Conservation (phyloP, 345 rosid species). For the Lepidium sativum region DNA sequence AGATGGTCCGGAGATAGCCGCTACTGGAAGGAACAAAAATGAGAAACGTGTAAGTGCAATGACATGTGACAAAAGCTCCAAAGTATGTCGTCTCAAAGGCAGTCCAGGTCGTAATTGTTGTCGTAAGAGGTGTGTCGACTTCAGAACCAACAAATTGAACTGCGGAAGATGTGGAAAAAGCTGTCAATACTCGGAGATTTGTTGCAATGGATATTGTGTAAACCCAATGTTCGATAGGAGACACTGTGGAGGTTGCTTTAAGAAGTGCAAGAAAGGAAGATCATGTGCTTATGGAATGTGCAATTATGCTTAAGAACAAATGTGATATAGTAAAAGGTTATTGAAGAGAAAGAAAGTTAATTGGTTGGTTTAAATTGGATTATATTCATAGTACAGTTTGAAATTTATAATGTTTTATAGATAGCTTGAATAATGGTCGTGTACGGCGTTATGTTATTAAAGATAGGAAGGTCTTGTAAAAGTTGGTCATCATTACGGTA, state of each 20-base stretch:
- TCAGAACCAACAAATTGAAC: slow-evolving; percentile 29
- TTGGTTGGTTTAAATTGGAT: slow-evolving; percentile 19
- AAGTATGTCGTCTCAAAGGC: slow-evolving; percentile 38
- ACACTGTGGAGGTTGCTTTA: slow-evolving; percentile 59
- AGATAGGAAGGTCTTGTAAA: background rate
- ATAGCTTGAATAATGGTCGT: background rate
- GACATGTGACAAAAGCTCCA: slow-evolving; percentile 43
- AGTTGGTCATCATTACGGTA: slow-evolving; percentile 2
- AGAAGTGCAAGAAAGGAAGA: slow-evolving; percentile 45
- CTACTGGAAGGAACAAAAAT: background rate
- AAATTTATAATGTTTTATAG: background rate
- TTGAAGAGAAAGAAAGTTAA: no score
- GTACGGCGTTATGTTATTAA: background rate
- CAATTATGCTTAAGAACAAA: slow-evolving; percentile 44
- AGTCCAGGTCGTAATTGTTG: slow-evolving; percentile 55
- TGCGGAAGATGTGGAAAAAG: slow-evolving; percentile 54
- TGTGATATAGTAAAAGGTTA: no score
- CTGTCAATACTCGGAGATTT: slow-evolving; percentile 40
- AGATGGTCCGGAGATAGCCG: background rate
- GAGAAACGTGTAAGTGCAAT: slow-evolving; percentile 9
- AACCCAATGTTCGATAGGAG: slow-evolving; percentile 41
- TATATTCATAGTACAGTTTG: background rate
- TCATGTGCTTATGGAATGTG: slow-evolving; percentile 50
- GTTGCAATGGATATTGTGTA: slow-evolving; percentile 55
- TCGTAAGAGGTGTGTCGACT: slow-evolving; percentile 45